Base-by-base conservation (phyloP, 2,329 filamentous ascomycete species). In the Talaromyces albobiverticillius region DNA sequence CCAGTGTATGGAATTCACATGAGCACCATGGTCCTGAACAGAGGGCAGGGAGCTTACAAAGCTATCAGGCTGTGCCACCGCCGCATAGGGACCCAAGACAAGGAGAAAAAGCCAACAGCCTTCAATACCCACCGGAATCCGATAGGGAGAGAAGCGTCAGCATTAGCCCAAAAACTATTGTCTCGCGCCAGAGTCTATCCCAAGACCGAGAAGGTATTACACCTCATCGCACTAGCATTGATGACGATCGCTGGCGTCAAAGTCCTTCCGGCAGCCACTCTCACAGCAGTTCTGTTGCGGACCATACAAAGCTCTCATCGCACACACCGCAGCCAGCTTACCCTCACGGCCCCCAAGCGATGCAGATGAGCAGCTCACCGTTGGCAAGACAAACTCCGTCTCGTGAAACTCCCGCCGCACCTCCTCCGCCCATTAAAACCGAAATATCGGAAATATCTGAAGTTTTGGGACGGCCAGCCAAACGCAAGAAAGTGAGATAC, bases 101-200 rank as follows among this genome's bases (percentile, higher is more conserved):
- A 4, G 58, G 60, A 6, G 70, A 71, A 22, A 62, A 61, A 23
- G 14, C 18, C 6, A 34, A 41, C 10, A 60, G 66, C 23, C 64
- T 62, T 11, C 61, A 62, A 43, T 68, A 73, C 41, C 75, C 79
- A 55, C 79, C 80, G 41, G 78, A 79, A 46, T 79, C 79, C 59
- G 86, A 90, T 53, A 82, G 87, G 63, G 88, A 89, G 57, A 77
- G 81, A 47, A 89, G 86, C 67, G 70, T 87, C 51, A 92, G 88
- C 64, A 83, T 93, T 48, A 93, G 88, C 67, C 89, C 90, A 26
- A 91, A 90, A 72, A 90, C 88, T 32, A 68, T 67, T 47, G 57
- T 67, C 46, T 65, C 66, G 29, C 67, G 67, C 18, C 65, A 67
- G 41, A 65, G 65, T 53, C 54, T 61, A 16, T 59, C 59, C 32